Conservation (phyloP, 2,329 filamentous ascomycete genomes). For the Cercospora beticola region DNA sequence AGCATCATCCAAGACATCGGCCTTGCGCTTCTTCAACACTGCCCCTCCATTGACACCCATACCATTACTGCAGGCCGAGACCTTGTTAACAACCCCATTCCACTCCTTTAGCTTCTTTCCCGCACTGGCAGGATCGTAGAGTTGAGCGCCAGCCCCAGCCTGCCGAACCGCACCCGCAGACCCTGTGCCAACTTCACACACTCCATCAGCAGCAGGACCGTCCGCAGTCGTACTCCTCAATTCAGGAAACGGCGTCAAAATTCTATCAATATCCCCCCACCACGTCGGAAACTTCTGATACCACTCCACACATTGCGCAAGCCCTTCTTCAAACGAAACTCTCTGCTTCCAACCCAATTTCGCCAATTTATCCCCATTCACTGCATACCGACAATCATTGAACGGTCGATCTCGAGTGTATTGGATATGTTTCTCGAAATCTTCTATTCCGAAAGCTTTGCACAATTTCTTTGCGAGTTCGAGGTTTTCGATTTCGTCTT, state of each 20-base stretch:
- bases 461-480: constrained; percentile 67
- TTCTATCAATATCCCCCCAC: constrained; percentile 71
- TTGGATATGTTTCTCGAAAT: constrained; percentile 63
- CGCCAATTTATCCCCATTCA: constrained; percentile 67
- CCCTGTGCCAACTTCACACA: not conserved
- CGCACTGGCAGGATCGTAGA: constrained; percentile 2
- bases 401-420: constrained; percentile 77
- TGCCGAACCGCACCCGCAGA: not conserved
- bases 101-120: constrained; percentile 12
- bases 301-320: constrained; percentile 67
- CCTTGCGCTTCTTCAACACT: constrained; percentile 29
- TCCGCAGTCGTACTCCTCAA: constrained; percentile 16
- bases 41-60: constrained; percentile 4
- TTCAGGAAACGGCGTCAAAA: constrained; percentile 63
- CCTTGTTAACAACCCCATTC: constrained; percentile 2
- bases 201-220: not conserved
- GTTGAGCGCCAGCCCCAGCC: constrained; percentile 19
- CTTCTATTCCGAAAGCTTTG: constrained; percentile 58
- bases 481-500: constrained; percentile 74
- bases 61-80: constrained; percentile 8
- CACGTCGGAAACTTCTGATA: constrained; percentile 66
- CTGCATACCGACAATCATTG: constrained; percentile 72
- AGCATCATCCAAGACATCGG: constrained; percentile 22
- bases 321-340: constrained; percentile 62
- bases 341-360: constrained; percentile 69